These are phyloP conservation scores for Skeletonema menzelii DNA, from an alignment of 108 stramenopile genomes.

Conservation along the genomic window DNA sequence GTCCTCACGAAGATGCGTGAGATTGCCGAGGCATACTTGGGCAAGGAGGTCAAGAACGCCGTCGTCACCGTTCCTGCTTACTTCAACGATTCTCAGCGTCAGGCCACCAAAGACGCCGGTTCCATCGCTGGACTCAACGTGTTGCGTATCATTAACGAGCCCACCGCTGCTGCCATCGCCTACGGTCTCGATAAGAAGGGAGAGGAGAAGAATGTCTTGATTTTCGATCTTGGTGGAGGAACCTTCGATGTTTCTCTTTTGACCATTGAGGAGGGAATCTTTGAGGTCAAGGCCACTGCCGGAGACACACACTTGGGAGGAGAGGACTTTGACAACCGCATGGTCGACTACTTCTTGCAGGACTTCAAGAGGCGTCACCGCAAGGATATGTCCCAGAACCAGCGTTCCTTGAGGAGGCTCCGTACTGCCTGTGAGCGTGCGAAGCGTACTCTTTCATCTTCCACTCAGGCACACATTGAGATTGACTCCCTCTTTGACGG, in stretches of 20 bases:
- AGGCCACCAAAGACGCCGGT: conserved; percentile 99
- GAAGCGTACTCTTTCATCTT: conserved; percentile 98
- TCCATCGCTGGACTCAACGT: conserved; percentile 98
- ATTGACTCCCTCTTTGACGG: conserved; percentile 99
- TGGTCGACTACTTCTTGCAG: conserved; percentile 95
- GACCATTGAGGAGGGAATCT: conserved; percentile 99
- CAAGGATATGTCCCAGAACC: conserved; percentile 91
- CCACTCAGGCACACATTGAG: conserved; percentile 99
- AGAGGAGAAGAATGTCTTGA: conserved; percentile 97
- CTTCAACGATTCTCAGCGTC: conserved; percentile 99
- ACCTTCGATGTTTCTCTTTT: conserved; percentile 98
- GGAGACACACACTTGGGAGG: conserved; percentile 99
- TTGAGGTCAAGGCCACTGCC: conserved; percentile 99
- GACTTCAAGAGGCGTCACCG: conserved; percentile 94
- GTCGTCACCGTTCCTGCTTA: conserved; percentile 99
- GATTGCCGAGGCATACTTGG: conserved; percentile 98
- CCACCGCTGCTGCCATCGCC: conserved; percentile 99
- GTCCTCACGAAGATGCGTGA: conserved; percentile 99
- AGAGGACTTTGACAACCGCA: conserved; percentile 99
- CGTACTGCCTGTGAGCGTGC: conserved; percentile 99
- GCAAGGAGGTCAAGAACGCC: conserved; percentile 98
- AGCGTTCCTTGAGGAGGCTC: conserved; percentile 98
- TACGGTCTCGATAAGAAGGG: conserved; percentile 97
- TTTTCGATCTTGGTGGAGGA: conserved; percentile 99
- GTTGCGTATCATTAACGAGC: conserved; percentile 99